A percentile compares a stretch with the other conserved stretches of the same genome.
phyloP scores from a whole-genome alignment of 2,329 filamentous ascomycete species.

The Ophiostoma tasmaniense region DNA sequence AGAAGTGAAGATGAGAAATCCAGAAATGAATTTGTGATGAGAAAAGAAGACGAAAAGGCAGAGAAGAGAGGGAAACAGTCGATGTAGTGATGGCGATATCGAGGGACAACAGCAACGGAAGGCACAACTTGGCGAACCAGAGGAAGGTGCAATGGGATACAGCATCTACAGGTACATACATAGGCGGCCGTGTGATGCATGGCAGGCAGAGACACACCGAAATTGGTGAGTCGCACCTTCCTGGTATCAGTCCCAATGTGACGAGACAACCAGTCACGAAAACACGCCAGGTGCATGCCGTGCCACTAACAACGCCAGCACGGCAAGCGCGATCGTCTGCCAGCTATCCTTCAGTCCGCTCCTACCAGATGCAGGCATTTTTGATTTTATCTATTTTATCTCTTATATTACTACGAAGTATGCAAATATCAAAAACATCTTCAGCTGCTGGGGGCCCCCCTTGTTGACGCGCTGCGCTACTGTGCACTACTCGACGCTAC shows the following conservation, averaged over 20 bases:
- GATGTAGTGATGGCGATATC: background rate
- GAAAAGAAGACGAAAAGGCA: background rate
- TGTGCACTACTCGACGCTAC: background rate
- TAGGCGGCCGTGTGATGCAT: background rate
- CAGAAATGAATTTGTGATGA: background rate
- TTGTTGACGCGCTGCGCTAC: background rate
- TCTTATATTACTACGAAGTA: background rate
- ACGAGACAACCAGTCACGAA: background rate
- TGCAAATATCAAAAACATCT: background rate
- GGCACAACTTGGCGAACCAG: background rate
- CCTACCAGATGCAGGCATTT: background rate
- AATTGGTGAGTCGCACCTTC: conserved; percentile 7
- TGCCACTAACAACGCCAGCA: background rate
- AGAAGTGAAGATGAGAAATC: background rate
- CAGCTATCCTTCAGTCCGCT: background rate
- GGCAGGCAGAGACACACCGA: conserved; percentile 3
- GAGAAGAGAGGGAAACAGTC: background rate
- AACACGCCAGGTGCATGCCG: background rate
- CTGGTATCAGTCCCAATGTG: background rate
- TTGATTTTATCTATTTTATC: background rate
- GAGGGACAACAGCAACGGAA: background rate
- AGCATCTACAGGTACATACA: background rate
- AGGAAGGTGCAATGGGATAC: conserved; percentile 1
- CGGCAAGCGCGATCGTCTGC: conserved; percentile 1
- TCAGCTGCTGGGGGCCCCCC: background rate